Base-by-base conservation (phyloP, 2,329 filamentous ascomycete genomes). In the Hymenoscyphus fructigenus region DNA sequence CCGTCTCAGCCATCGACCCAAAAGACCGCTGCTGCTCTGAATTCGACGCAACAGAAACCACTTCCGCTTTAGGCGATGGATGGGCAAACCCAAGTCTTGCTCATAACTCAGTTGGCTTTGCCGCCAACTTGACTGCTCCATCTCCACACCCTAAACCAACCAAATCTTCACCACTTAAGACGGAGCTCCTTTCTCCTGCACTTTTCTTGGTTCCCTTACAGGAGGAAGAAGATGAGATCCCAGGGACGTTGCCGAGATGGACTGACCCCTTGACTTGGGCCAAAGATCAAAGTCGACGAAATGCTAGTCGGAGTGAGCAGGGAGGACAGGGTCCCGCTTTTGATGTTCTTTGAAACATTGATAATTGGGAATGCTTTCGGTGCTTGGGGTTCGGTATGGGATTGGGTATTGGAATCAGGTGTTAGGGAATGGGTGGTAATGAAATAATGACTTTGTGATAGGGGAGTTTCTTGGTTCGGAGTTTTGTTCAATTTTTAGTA, bases 211-310 rank as follows among this genome's bases (percentile, higher is more conserved):
- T 15, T 20, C 20, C 28, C 26, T 23, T 23, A 59, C 28, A 15
- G 1, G 57, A 34, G 57, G 57, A 59, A n/a, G 57, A 59, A 10
- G 57, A 59, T 15, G 32, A 20, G 14, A 41, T 59, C 15, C 32
- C 29, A 28, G 34, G 34, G 10, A 59, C 57, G 17, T 41, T 61
- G 5, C 17, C 59, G 10, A 57, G 32, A 23, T 62, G 61, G 61
- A 41, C 23, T 14, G 61, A 62, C n/a, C 61, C 61, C 0, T 12
- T 62, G 17, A 58, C 53, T 9, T 62, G 61, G 61, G 61, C 61
- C 5, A 5, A 47, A 17, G 61, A 62, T 41, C 63, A 65, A n/a
- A 59, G 26, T 53, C 57, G 50, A 32, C 56, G 62, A 50, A 63
- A 65, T 50, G 61, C 47, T 26, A 50, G 20, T 23, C 47, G 47